Evolutionary conservation across 176 grass and related monocot species (phyloP), one percentile per base, ranked within the genome.

Genomic region (Carex scoparia): DNA sequence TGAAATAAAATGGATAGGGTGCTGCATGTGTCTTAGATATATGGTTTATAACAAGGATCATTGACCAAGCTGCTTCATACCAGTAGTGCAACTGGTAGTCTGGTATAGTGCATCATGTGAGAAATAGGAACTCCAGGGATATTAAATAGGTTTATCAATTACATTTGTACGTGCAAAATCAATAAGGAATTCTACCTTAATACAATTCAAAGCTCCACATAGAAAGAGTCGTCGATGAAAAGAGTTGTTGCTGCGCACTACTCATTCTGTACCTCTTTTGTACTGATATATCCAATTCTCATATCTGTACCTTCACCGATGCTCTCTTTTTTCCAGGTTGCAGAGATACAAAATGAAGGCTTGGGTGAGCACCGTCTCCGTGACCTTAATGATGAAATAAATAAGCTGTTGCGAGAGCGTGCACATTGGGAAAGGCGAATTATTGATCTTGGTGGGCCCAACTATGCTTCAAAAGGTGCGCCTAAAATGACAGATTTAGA

Each of bases 321-420:
- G 23, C 51, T 69, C 31, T 30, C 14, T 54, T 66, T 13, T 53
- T 18, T 32, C 81, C 27, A 81, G 81, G 96, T 99, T 4, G 85
- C 91, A 14, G 93, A 99, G 87, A 99, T 99, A 83, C 96, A 99
- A 87, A 95, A 99, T 83, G 96, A 99, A 89, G 96, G 96, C 65
- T 93, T 95, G 14, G 93, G 93, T 1, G 91, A 99, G 87, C 96
- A 99, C 91, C 91, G 96, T 65, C 93, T 99, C 44, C 93, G 91
- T 62, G 96, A 99, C 86, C 93, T 99, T 74, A 99, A 99, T 78
- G 96, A 99, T 89, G 96, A 99, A 93, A 99, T 99, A 88, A 99
- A 99, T 87, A 99, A 99, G 82, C 89, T 99, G 78, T 90, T 99
- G 79, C 91, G 96, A 42, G 96, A 99, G 90, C 93, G 96, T 80